Base-by-base conservation (phyloP, 192 early-diverging fungal genomes). In the Irineochytrium annulatum region DNA sequence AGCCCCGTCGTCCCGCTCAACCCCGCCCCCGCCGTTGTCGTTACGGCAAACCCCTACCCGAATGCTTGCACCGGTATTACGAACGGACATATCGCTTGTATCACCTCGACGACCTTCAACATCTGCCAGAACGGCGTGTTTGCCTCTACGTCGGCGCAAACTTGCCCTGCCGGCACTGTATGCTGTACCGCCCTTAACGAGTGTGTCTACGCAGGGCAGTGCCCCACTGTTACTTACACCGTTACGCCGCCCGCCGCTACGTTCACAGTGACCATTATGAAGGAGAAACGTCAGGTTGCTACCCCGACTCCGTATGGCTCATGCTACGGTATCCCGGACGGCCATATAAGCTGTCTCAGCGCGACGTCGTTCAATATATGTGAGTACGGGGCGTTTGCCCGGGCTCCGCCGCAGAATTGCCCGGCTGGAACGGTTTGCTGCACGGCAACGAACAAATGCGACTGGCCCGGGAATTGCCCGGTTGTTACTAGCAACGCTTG, bases 171-270 rank as follows among this genome's bases (percentile, higher is more conserved):
- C 27, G 44, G 43, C 5, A 29, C 33, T 22, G 46, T 58, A 19
- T 65, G 62, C 52, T 65, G 63, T 51, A 43, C 57, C 33, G 30
- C 55, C 45, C 22, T 58, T 24, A 52, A 44, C 35, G 28, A 35
- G 53, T 55, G 52, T 30, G 62, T 41, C 19, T 32, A 27, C 16
- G 3, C 20, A 4, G 41, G 59, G 17, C 6, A 19, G 17, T 29
- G 57, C 19, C 17, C 41, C 32, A 29, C 59, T 3, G 41, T 26
- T 22, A 55, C 13, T 58, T 54, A 30, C 43, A 41, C 37, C n/a
- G n/a, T n/a, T 41, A n/a, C 37, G n/a, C 37, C 37, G 37, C 37
- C 37, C n/a, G 37, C 37, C n/a, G 11, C 37, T 41, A n/a, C 44
- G 43, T 31, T 22, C 27, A 34, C 60, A 19, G 37, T 41, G 11